Percentiles rank a stretch among this genome's conserved stretches.
Conservation (phyloP, 768 basidiomycete genomes). For the Tulasnella sp. region DNA sequence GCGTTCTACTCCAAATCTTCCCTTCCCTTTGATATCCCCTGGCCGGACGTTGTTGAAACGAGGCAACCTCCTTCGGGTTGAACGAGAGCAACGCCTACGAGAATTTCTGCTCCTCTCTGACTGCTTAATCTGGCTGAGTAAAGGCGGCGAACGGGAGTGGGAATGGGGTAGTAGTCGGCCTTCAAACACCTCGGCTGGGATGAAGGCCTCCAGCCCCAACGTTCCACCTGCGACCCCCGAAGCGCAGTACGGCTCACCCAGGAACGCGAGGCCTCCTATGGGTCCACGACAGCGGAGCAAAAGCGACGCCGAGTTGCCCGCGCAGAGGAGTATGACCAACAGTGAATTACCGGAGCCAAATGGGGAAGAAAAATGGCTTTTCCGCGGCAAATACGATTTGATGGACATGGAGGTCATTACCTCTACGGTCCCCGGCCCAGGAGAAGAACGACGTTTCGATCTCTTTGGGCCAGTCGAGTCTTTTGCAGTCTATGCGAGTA, state of each 20-base stretch:
- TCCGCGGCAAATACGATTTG: constrained; percentile 55
- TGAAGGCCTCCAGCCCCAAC: too few species aligned
- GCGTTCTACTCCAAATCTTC: constrained; percentile 60
- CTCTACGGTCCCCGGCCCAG: constrained; percentile 32
- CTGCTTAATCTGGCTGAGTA: constrained; percentile 62
- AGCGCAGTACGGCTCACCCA: background rate
- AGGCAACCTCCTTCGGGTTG: constrained; percentile 21
- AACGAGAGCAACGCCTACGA: constrained; percentile 36
- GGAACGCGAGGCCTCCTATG: constrained; percentile 26
- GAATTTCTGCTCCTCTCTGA: constrained; percentile 80
- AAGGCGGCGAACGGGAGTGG: constrained; percentile 32
- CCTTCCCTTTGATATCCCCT: constrained; percentile 65
- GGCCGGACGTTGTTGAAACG: constrained; percentile 70
- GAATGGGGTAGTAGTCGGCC: background rate
- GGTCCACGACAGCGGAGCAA: constrained; percentile 39
- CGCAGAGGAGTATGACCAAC: constrained; percentile 12
- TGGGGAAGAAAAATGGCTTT: constrained; percentile 58
- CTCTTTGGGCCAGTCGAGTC: constrained; percentile 55
- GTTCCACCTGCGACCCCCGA: background rate
- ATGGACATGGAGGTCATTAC: constrained; percentile 71
- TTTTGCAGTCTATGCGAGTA: constrained; percentile 63
- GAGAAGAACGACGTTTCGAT: constrained; percentile 53
- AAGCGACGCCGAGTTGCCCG: constrained; percentile 47
- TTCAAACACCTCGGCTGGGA: background rate
- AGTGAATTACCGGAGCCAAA: constrained; percentile 27